phyloP scores from a whole-genome alignment of 805 yeast species.

The Saccharomycopsis selenospora region DNA sequence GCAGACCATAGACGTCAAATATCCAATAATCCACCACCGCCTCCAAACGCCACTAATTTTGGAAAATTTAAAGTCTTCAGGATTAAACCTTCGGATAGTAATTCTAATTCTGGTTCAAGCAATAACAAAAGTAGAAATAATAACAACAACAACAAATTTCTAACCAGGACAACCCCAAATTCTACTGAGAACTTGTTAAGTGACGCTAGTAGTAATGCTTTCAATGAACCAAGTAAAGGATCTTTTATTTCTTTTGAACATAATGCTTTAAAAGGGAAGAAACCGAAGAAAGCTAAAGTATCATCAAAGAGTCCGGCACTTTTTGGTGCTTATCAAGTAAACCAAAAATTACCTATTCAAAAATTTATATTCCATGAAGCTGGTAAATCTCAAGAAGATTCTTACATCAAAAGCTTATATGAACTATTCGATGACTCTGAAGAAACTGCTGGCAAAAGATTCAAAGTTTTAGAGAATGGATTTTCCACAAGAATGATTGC shows the following conservation, averaged over 20 bases:
- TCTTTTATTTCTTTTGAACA: background rate
- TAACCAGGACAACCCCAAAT: no score
- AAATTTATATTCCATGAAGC: background rate
- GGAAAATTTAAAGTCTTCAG: slow-evolving; percentile 12
- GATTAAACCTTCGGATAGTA: no score
- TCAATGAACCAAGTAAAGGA: no score
- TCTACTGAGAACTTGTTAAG: no score
- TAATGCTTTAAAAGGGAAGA: background rate
- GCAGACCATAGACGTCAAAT: slow-evolving; percentile 10
- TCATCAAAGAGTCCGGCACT: background rate
- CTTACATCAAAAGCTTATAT: background rate
- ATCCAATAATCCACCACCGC: background rate
- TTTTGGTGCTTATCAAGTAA: background rate
- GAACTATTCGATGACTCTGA: background rate
- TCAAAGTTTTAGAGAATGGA: background rate
- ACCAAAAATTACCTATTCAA: background rate
- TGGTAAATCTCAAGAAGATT: background rate
- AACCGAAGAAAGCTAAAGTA: background rate
- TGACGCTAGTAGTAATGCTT: no score
- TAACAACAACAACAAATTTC: no score
- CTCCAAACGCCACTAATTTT: slow-evolving; percentile 13
- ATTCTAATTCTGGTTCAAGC: no score
- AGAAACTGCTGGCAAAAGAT: background rate
- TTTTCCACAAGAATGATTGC: background rate
- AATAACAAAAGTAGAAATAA: no score